phyloP scores from a whole-genome alignment of 768 basidiomycete species.

The Dioszegia hungarica region DNA sequence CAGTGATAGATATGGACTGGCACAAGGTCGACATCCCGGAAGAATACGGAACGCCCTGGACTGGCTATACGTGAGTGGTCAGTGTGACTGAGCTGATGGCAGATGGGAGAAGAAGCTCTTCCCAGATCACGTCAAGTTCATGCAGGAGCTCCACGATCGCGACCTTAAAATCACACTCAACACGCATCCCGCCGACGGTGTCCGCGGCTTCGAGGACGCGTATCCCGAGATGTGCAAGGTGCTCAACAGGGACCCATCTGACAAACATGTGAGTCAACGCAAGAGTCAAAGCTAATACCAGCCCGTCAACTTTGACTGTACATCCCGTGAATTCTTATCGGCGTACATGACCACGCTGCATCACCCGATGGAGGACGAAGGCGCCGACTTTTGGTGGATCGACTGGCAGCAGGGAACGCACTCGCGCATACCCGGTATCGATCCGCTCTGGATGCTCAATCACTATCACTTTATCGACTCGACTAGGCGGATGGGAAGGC shows the following conservation, averaged over 20 bases:
- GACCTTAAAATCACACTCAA: conserved; percentile 26
- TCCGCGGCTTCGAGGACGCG: conserved; percentile 23
- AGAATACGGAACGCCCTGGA: conserved; percentile 27
- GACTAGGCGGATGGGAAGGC: conserved; percentile 11
- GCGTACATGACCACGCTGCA: conserved; percentile 25
- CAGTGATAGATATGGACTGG: conserved; percentile 35
- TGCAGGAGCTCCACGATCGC: conserved; percentile 26
- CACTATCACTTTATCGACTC: conserved; percentile 31
- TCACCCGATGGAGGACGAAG: conserved; percentile 26
- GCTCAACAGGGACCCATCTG: conserved; percentile 15
- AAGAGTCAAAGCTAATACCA: not conserved
- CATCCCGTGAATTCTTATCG: conserved; percentile 19
- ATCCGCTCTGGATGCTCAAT: conserved; percentile 31
- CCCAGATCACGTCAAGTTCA: conserved; percentile 29
- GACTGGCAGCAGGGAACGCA: conserved; percentile 30
- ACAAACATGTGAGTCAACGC: conserved; percentile 4
- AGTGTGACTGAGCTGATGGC: not conserved
- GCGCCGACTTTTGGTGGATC: conserved; percentile 36
- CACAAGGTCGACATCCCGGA: conserved; percentile 17
- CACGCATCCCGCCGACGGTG: conserved; percentile 31
- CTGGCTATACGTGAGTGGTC: conserved; percentile 25
- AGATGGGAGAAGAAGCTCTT: conserved; percentile 34
- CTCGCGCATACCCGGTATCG: conserved; percentile 18
- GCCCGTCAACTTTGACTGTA: conserved; percentile 25
- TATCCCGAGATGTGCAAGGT: conserved; percentile 28